Evolutionary conservation across 2,329 filamentous ascomycete species (phyloP).

Genomic region (Macroventuria anomochaeta): DNA sequence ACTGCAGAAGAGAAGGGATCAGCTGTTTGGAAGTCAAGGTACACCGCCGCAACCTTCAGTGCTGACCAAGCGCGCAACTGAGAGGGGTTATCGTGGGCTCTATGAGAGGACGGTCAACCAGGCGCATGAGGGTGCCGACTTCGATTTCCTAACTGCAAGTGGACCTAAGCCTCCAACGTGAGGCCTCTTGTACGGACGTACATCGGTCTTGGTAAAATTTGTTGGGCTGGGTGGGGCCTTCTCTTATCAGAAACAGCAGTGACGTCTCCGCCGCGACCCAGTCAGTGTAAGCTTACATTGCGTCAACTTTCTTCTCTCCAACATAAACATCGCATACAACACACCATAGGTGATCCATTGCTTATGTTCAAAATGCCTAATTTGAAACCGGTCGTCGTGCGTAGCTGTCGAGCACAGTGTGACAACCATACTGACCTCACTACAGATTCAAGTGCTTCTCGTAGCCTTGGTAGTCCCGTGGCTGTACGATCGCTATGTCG

Average conservation of each 20-base stretch:
- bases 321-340: neutral
- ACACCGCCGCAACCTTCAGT: constrained; percentile 10
- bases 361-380: neutral
- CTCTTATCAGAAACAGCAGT: neutral
- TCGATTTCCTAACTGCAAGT: constrained; percentile 62
- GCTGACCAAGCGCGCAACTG: constrained; percentile 11
- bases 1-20: constrained; percentile 41
- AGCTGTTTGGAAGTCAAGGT: constrained; percentile 27
- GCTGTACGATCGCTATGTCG: constrained; percentile 37
- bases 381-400: neutral
- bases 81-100: constrained; percentile 64
- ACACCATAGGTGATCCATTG: neutral
- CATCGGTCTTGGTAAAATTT: neutral
- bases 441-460: constrained; percentile 13
- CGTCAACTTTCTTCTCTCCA: neutral
- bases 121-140: constrained; percentile 64
- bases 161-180: constrained; percentile 14
- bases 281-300: neutral
- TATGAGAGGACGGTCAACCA: constrained; percentile 67
- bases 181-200: neutral
- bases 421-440: neutral
- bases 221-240: neutral
- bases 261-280: neutral
- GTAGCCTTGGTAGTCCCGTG: constrained; percentile 29
- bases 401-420: neutral